phyloP scores from a whole-genome alignment of 176 grass and related monocot species.

The Eleusine indica region DNA sequence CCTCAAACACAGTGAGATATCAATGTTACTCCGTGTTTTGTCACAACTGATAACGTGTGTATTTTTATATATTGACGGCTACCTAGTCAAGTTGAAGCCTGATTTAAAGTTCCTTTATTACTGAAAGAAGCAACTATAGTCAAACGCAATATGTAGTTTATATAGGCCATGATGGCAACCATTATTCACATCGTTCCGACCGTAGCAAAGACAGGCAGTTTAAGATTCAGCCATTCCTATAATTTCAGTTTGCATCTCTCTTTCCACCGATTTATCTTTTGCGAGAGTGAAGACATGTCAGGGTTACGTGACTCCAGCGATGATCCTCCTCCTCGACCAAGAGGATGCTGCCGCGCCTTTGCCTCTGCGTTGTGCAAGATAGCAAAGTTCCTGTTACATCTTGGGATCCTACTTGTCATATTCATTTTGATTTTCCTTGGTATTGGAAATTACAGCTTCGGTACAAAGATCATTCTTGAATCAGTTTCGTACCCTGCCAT shows the following conservation, averaged over 20 bases:
- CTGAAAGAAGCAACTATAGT: background rate
- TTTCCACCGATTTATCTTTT: background rate
- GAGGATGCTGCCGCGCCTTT: background rate
- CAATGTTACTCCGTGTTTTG: background rate
- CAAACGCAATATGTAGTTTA: background rate
- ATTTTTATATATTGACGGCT: background rate
- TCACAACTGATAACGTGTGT: background rate
- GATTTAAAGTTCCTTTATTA: too few species aligned
- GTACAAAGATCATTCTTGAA: background rate
- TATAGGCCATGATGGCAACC: background rate
- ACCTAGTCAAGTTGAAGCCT: constrained; percentile 3
- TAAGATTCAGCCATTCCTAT: background rate
- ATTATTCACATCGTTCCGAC: background rate
- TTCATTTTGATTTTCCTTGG: background rate
- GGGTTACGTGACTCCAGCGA: background rate
- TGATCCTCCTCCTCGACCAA: background rate
- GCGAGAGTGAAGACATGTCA: background rate
- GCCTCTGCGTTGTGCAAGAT: background rate
- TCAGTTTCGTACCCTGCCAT: background rate
- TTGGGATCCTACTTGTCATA: background rate
- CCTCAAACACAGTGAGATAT: background rate
- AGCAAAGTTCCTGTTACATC: background rate
- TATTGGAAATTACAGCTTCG: background rate
- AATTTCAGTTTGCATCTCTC: background rate
- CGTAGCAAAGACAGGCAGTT: background rate